Evolutionary conservation across 2,329 filamentous ascomycete species (phyloP), one percentile per base, ranked within the genome.

Genomic region (Huntiella abstrusa): DNA sequence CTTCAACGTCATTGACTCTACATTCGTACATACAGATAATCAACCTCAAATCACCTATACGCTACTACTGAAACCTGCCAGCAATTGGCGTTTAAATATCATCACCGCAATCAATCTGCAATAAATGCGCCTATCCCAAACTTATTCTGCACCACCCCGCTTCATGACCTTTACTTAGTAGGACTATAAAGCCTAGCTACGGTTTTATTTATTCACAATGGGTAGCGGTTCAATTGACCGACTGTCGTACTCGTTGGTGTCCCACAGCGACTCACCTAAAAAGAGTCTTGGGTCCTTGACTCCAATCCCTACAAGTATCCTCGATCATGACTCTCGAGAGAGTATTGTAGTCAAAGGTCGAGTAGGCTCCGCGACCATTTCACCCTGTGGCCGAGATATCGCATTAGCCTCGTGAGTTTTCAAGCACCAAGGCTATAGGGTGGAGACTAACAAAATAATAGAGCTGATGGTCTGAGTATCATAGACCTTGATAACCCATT

Each of bases 401-500:
- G 87, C 88, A 33, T 69, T 95, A 52, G 88, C 86, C 46, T 92
- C 85, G 70, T 73, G 56, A 62, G 70, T 63, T 48, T 58, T 16
- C 13, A 6, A 7, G 17, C 4, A 17, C 19, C 19, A 34, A 10
- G 5, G n/a, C 5, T 17, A 32, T 0, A 33, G 6, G 11, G 16
- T n/a, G 10, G 12, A 45, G 13, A 40, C 40, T 33, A 10, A 16
- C 32, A 22, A 45, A 28, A 12, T 4, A 6, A 15, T 52, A 80
- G 77, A 43, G 84, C 83, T 45, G 81, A 91, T 56, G 87, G 87
- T 41, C 71, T 95, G 47, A 80, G 88, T 57, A 85, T 95, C 54
- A 87, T 95, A 56, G 87, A 95, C 55, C 69, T 95, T 41, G 87
- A 95, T 63, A 86, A 79, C 8, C 85, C 85, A 1, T 91, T 86